Conservation (phyloP, 306 rosid genomes). For the Fragaria nilgerrensis region DNA sequence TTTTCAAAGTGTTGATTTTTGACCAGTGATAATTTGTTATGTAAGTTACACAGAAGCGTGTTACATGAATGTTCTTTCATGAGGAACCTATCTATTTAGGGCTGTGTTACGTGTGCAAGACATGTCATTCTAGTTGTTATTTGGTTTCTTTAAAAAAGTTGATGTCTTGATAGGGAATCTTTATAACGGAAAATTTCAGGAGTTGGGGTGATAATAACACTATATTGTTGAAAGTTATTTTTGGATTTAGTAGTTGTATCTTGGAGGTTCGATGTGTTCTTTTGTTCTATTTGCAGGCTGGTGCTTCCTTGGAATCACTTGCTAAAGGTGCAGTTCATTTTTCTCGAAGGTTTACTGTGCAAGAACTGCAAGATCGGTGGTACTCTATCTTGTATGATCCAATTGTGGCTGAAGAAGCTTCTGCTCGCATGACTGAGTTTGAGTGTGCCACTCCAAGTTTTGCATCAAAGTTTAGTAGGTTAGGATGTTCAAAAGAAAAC, state of each 20-base stretch:
- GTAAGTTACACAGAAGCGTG: background rate
- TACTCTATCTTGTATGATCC: constrained; percentile 73
- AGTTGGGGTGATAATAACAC: background rate
- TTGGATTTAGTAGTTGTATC: too few relatives aligned
- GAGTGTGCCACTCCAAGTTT: constrained; percentile 48
- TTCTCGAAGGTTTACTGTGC: constrained; percentile 66
- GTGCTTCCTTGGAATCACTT: constrained; percentile 97
- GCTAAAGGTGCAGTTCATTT: constrained; percentile 97
- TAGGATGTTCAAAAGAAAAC: constrained; percentile 51
- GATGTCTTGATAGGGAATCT: background rate
- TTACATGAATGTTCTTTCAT: background rate
- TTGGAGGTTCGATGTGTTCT: background rate
- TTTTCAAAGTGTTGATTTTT: background rate
- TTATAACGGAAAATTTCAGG: background rate
- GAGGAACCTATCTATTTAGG: background rate
- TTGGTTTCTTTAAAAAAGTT: background rate
- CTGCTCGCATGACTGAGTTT: constrained; percentile 45
- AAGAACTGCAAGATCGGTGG: constrained; percentile 88
- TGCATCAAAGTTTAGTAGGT: constrained; percentile 44
- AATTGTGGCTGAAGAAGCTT: constrained; percentile 53
- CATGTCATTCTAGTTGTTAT: background rate
- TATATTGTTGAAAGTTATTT: too few relatives aligned
- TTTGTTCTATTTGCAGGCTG: constrained; percentile 53
- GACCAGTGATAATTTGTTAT: background rate
- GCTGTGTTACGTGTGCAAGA: background rate